Base-by-base conservation (phyloP, 192 early-diverging fungal genomes). In the Entophlyctis luteolus region DNA sequence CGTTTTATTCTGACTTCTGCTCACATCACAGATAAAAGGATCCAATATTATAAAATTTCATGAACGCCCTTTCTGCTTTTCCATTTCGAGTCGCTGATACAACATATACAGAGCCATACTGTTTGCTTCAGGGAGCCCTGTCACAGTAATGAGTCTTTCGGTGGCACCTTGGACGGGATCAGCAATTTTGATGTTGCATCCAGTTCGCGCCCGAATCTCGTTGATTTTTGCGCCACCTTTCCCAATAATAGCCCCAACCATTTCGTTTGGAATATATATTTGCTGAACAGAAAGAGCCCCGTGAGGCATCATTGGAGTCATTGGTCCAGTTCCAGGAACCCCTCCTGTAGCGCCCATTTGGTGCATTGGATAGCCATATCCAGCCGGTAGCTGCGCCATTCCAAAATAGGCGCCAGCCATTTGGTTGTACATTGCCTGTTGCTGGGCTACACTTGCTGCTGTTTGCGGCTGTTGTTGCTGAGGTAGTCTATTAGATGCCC, bases 231-330 rank as follows among this genome's bases (percentile, higher is more conserved):
- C 39, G 4, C 93, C 94, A 38, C 83, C 87, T 77, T 95, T 95
- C 63, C 96, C 96, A 76, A 98, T 98, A 72, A 98, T 93, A 68
- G 93, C 93, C 31, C 96, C 96, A 52, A 95, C 94, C 90, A 97
- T 91, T 73, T 95, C 93, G 72, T 87, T 87, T 20, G 96, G 93
- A 59, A 98, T 93, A 48, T 86, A 86, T 68, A 98, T 93, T 67
- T 95, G 87, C 85, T 91, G 70, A 89, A 87, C 68, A 84, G 80
- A 71, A 12, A 71, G 34, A 2, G 53, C 58, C 8, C 71, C 70
- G 10, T 42, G 59, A 50, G 69, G 62, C 65, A 77, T 77, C 48
- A 47, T 49, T 12, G 68, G 58, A 5, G 55, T 50, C 54, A 68
- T 68, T 0, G 62, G 42, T 10, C 62, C 62, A 42, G 39, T n/a